A percentile compares a stretch with the other conserved stretches of the same genome.
phyloP scores from a whole-genome alignment of 2,329 filamentous ascomycete genomes.

The Beauveria scarabaeidicola region DNA sequence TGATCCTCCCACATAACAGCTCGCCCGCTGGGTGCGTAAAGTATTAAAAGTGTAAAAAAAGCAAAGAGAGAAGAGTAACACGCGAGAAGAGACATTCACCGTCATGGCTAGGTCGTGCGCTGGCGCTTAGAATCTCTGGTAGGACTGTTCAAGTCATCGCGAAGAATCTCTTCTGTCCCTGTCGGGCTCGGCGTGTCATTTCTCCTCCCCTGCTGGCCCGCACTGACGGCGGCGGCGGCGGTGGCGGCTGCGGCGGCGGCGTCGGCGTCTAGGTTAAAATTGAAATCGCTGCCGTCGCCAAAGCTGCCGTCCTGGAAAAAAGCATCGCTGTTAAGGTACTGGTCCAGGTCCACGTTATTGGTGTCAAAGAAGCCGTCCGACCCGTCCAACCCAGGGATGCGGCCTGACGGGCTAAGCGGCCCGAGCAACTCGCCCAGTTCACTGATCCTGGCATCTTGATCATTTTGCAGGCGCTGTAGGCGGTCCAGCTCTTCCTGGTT shows the following conservation, averaged over 20 bases:
- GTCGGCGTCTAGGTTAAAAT: slow-evolving; percentile 39
- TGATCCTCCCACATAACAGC: neutral
- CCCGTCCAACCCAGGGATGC: slow-evolving; percentile 60
- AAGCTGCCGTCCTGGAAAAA: slow-evolving; percentile 32
- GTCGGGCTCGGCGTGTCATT: slow-evolving; percentile 37
- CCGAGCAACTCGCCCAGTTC: slow-evolving; percentile 66
- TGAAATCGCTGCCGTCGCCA: slow-evolving; percentile 40
- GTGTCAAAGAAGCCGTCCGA: slow-evolving; percentile 27
- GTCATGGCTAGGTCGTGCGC: neutral
- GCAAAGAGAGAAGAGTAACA: neutral
- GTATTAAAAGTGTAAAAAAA: neutral
- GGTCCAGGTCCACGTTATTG: slow-evolving; percentile 39
- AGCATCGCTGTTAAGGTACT: slow-evolving; percentile 40
- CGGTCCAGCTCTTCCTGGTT: slow-evolving; percentile 71
- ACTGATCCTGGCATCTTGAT: slow-evolving; percentile 70
- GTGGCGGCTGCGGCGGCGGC: slow-evolving; percentile 16
- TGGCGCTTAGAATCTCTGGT: slow-evolving; percentile 8
- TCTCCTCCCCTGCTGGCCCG: slow-evolving; percentile 13
- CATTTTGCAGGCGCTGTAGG: slow-evolving; percentile 67
- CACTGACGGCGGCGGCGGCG: slow-evolving; percentile 15
- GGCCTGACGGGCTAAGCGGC: slow-evolving; percentile 71
- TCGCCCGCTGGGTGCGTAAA: neutral
- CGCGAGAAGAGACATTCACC: neutral
- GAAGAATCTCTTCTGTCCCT: slow-evolving; percentile 42
- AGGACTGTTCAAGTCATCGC: slow-evolving; percentile 29